Conservation (phyloP, 2,329 filamentous ascomycete genomes). For the Fusarium subglutinans region DNA sequence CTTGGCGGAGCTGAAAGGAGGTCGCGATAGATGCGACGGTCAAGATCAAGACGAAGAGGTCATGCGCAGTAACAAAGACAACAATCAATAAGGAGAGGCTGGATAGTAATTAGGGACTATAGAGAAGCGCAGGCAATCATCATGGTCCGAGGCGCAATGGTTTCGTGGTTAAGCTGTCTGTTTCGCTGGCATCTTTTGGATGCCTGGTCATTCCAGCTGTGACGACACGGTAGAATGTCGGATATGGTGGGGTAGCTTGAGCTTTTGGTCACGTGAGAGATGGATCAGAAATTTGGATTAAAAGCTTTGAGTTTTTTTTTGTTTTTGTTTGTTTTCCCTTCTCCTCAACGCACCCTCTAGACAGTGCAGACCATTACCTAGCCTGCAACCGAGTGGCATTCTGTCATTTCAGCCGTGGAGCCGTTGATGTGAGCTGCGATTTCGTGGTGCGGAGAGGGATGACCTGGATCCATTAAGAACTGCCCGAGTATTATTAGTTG, state of each 20-base stretch:
- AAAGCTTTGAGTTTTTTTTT: slow-evolving; percentile 10
- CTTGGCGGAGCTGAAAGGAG: slow-evolving; percentile 38
- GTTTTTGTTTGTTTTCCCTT: slow-evolving; percentile 28
- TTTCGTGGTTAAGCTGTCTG: slow-evolving; percentile 28
- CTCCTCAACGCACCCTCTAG: slow-evolving; percentile 78
- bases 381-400: slow-evolving; percentile 71
- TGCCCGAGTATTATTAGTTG: slow-evolving; percentile 58
- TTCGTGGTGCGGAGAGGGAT: slow-evolving; percentile 65
- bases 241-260: slow-evolving; percentile 37
- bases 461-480: slow-evolving; percentile 65
- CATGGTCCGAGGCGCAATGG: slow-evolving; percentile 25
- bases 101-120: slow-evolving; percentile 28
- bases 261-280: slow-evolving; percentile 26
- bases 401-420: slow-evolving; percentile 68
- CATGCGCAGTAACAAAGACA: slow-evolving; percentile 23
- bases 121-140: slow-evolving; percentile 42
- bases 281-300: slow-evolving; percentile 11
- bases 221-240: slow-evolving; percentile 39
- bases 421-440: slow-evolving; percentile 72
- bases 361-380: slow-evolving; percentile 84
- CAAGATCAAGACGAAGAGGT: slow-evolving; percentile 14
- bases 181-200: slow-evolving; percentile 43
- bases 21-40: slow-evolving; percentile 40
- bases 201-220: slow-evolving; percentile 31
- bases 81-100: slow-evolving; percentile 8